phyloP scores from a whole-genome alignment of 352 stramenopile genomes.

The Hyaloperonospora brassicae region DNA sequence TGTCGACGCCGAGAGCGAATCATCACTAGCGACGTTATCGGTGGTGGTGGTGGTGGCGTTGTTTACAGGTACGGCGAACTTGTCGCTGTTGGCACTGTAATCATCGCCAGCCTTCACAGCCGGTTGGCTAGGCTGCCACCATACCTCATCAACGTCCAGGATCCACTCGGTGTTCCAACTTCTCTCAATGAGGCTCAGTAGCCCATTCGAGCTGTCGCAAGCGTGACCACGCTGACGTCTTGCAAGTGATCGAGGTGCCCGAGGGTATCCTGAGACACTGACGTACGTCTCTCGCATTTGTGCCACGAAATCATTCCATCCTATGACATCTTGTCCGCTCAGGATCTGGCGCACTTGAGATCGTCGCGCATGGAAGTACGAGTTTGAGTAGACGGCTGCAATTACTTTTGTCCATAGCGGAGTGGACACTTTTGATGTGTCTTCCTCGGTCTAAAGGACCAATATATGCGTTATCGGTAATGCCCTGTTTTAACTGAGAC shows the following conservation, averaged over 20 bases:
- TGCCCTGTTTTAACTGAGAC: too few species aligned
- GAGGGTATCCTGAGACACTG: constrained; percentile 1
- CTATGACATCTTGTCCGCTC: constrained; percentile 40
- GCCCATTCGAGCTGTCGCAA: not conserved
- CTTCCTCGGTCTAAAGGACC: too few species aligned
- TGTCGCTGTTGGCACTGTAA: not conserved
- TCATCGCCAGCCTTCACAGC: constrained; percentile 3
- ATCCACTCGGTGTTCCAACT: constrained; percentile 52
- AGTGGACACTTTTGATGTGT: too few species aligned
- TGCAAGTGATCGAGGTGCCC: not conserved
- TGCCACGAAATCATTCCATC: constrained; percentile 49
- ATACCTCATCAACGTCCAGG: constrained; percentile 39
- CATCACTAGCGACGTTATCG: not conserved
- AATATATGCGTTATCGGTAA: too few species aligned
- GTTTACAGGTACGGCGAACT: not conserved
- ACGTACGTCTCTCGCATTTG: constrained; percentile 66
- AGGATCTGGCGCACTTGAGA: constrained; percentile 44
- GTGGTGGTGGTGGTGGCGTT: too few species aligned
- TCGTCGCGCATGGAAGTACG: constrained; percentile 37
- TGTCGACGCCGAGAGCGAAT: constrained; percentile 29
- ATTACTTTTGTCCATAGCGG: constrained; percentile 58
- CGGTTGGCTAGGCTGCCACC: constrained; percentile 25
- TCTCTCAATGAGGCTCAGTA: constrained; percentile 30
- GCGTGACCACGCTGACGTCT: not conserved
- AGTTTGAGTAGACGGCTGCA: constrained; percentile 48